phyloP scores from a whole-genome alignment of 2,329 filamentous ascomycete genomes.

The Ophiostoma sp. region DNA sequence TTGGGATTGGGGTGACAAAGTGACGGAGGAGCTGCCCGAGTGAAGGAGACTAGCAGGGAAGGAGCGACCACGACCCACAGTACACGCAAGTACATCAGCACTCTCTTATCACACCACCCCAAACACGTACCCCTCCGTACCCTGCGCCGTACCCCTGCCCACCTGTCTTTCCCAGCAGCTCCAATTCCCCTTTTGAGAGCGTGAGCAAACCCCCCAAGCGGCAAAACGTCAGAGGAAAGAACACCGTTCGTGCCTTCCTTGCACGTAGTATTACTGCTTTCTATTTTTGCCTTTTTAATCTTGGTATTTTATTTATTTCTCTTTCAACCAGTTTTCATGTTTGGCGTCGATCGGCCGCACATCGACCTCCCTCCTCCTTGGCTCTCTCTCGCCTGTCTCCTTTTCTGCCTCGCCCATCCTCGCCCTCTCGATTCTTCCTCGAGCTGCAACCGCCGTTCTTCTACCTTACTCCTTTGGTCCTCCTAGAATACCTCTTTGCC shows the following conservation, averaged over 20 bases:
- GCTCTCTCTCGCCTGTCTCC: background rate
- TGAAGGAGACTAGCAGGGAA: conserved; percentile 3
- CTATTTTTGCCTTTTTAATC: conserved; percentile 13
- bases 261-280: conserved; percentile 6
- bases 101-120: background rate
- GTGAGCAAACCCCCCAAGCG: conserved; percentile 8
- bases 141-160: conserved; percentile 13
- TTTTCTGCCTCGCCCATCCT: background rate
- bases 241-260: conserved; percentile 10
- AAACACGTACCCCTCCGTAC: conserved; percentile 8
- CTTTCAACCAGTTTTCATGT: conserved; percentile 14
- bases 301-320: conserved; percentile 13
- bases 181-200: conserved; percentile 12
- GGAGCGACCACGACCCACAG: conserved; percentile 3
- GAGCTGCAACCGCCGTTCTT: background rate
- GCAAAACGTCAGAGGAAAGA: background rate
- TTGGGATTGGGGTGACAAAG: conserved; percentile 16
- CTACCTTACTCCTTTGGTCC: background rate
- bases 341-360: conserved; percentile 16
- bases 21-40: conserved; percentile 18
- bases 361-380: conserved; percentile 2
- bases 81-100: conserved; percentile 3
- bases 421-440: background rate
- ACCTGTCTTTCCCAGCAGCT: conserved; percentile 19
- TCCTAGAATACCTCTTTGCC: background rate